A percentile compares a stretch with the other conserved stretches of the same genome.
Evolutionary conservation across 768 basidiomycete species (phyloP).

Genomic region (Rhodotorula babjevae): DNA sequence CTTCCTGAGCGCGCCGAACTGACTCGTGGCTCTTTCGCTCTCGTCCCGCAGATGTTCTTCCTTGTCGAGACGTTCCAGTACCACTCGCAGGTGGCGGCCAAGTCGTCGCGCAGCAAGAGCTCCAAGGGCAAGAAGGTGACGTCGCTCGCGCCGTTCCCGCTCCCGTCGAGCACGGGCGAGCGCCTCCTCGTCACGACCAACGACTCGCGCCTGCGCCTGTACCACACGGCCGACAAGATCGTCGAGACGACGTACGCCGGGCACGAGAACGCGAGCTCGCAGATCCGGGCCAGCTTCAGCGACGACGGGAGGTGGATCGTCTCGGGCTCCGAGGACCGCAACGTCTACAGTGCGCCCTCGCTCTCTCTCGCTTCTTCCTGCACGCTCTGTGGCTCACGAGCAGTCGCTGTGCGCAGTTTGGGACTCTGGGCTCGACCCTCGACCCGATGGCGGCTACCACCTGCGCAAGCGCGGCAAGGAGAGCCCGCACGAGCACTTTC

Average conservation of each 20-base stretch:
- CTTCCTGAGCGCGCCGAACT: background rate
- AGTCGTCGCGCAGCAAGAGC: slow-evolving; percentile 40
- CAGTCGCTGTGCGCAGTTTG: background rate
- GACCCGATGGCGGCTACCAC: background rate
- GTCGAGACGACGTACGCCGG: slow-evolving; percentile 42
- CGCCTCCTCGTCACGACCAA: slow-evolving; percentile 43
- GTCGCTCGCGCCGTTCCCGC: slow-evolving; percentile 30
- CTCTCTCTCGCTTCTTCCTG: background rate
- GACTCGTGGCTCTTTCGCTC: background rate
- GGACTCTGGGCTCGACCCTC: slow-evolving; percentile 16
- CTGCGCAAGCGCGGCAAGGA: slow-evolving; percentile 22
- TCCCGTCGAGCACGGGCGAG: slow-evolving; percentile 18
- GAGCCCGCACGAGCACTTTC: slow-evolving; percentile 22
- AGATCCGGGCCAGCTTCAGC: slow-evolving; percentile 39
- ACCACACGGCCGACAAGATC: slow-evolving; percentile 32
- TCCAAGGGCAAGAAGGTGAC: slow-evolving; percentile 44
- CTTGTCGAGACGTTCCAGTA: slow-evolving; percentile 35
- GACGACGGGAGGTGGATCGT: slow-evolving; percentile 43
- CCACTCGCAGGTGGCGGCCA: slow-evolving; percentile 31
- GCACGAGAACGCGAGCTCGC: slow-evolving; percentile 42
- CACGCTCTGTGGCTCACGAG: background rate
- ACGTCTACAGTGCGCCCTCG: background rate
- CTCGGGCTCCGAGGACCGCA: slow-evolving; percentile 39
- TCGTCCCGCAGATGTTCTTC: slow-evolving; percentile 36
- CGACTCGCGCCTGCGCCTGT: slow-evolving; percentile 43